phyloP scores from a whole-genome alignment of 2,329 filamentous ascomycete genomes.

The Fusarium dimerum region DNA sequence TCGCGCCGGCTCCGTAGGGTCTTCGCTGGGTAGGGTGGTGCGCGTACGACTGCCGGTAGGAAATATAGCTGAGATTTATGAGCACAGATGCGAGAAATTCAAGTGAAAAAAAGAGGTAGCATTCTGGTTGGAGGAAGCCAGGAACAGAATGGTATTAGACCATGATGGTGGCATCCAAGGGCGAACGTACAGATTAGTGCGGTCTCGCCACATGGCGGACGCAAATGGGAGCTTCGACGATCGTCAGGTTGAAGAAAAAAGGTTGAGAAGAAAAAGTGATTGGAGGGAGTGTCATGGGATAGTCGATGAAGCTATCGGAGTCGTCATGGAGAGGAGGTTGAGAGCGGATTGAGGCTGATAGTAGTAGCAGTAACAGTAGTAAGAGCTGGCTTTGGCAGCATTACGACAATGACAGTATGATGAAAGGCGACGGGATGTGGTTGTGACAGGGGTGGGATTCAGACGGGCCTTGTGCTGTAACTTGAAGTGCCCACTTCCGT shows the following conservation, averaged over 20 bases:
- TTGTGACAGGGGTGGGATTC: not conserved
- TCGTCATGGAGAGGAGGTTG: constrained; percentile 27
- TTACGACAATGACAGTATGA: constrained; percentile 21
- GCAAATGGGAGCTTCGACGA: constrained; percentile 33
- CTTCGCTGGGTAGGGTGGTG: constrained; percentile 90
- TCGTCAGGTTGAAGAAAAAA: constrained; percentile 25
- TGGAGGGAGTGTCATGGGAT: constrained; percentile 26
- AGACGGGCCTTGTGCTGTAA: not conserved
- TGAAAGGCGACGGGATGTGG: not conserved
- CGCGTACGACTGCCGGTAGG: constrained; percentile 97
- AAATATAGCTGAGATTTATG: constrained; percentile 69
- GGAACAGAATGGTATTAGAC: not conserved
- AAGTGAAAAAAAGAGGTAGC: constrained; percentile 14
- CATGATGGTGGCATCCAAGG: constrained; percentile 28
- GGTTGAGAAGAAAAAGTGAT: constrained; percentile 11
- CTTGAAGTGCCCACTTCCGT: not conserved
- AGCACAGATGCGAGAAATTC: constrained; percentile 2
- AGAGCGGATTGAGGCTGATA: constrained; percentile 24
- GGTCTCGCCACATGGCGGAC: constrained; percentile 96
- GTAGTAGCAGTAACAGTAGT: no score
- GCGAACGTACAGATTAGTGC: constrained; percentile 82
- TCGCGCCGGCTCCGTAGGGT: constrained; percentile 57
- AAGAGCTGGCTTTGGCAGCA: constrained; percentile 18
- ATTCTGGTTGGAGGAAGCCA: not conserved
- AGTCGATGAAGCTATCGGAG: constrained; percentile 20